phyloP scores from a whole-genome alignment of 306 rosid species.

The Begonia loranthoides region DNA sequence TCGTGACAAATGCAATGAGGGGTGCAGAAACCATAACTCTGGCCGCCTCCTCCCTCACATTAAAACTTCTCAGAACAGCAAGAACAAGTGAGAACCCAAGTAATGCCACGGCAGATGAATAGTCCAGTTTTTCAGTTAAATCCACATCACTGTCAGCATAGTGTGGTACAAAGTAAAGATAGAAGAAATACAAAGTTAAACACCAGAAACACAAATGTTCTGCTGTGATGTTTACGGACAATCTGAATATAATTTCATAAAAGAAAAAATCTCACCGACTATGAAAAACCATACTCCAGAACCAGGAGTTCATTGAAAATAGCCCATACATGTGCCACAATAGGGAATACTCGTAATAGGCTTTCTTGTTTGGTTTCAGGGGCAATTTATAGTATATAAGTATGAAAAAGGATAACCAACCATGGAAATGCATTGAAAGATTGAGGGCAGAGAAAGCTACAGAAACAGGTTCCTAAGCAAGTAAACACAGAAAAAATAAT shows the following conservation, averaged over 20 bases:
- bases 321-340: slow-evolving; percentile 57
- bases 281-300: slow-evolving; percentile 67
- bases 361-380: slow-evolving; percentile 35
- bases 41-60: slow-evolving; percentile 49
- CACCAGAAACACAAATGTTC: not conserved
- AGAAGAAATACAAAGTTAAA: slow-evolving; percentile 6
- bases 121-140: slow-evolving; percentile 49
- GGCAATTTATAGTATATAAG: slow-evolving; percentile 51
- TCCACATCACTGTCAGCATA: slow-evolving; percentile 38
- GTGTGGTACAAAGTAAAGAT: not conserved
- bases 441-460: slow-evolving; percentile 59
- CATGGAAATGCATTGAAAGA: slow-evolving; percentile 60
- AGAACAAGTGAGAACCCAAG: slow-evolving; percentile 68
- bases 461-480: slow-evolving; percentile 61
- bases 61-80: slow-evolving; percentile 42
- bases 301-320: slow-evolving; percentile 49
- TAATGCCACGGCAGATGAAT: slow-evolving; percentile 54
- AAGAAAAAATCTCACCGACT: slow-evolving; percentile 33
- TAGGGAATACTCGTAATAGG: slow-evolving; percentile 34
- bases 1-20: slow-evolving; percentile 46
- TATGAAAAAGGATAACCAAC: slow-evolving; percentile 55
- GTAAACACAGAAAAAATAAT: too few species aligned
- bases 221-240: not conserved
- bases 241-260: not conserved
- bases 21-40: slow-evolving; percentile 79